Base-by-base conservation (phyloP, 257 asterid genomes). In the Capsicum pubescens region DNA sequence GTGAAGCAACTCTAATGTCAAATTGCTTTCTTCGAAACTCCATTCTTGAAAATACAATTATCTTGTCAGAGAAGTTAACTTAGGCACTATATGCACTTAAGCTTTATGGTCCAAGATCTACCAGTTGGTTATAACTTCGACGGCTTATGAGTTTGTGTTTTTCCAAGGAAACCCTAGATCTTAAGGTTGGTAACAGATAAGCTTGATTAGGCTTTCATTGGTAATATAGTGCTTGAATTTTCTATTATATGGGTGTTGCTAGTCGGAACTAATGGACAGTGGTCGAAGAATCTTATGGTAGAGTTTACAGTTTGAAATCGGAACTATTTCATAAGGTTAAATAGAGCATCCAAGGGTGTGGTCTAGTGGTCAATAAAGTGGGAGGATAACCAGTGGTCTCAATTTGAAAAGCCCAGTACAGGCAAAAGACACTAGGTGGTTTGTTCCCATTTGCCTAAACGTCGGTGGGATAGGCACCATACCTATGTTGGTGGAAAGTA, bases 31-130 rank as follows among this genome's bases (percentile, higher is more conserved):
- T 77, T 77, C 46, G 50, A 77, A 54, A 54, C 15, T 54, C 15
- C 50, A 54, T 77, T 54, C 64, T 48, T 52, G 82, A 14, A 77
- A 54, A 50, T 66, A 15, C 48, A 26, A 14, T 26, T 15, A 21
- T 82, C 54, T 26, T 67, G 36, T 82, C 21, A 32, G 84, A 59
- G 68, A 82, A 52, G 26, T 56, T 67, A 82, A 39, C 48, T 21
- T 13, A 50, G 81, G 15, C 61, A 13, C 57, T 48, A 74, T 19
- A 48, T 12, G 44, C 21, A 3, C 19, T 48, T 74, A 74, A 50
- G 80, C 48, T 12, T 50, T 50, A 52, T 77, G 82, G 50, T 26
- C 1, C 48, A 32, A 14, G 64, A 54, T 52, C 63, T 14, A 54
- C 32, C 57, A 8, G 46, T 32, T 76, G 48, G 21, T 76, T n/a